Evolutionary conservation across 129 eudicot genomes (phyloP).

Genomic region (Chrysanthemum makinoi): DNA sequence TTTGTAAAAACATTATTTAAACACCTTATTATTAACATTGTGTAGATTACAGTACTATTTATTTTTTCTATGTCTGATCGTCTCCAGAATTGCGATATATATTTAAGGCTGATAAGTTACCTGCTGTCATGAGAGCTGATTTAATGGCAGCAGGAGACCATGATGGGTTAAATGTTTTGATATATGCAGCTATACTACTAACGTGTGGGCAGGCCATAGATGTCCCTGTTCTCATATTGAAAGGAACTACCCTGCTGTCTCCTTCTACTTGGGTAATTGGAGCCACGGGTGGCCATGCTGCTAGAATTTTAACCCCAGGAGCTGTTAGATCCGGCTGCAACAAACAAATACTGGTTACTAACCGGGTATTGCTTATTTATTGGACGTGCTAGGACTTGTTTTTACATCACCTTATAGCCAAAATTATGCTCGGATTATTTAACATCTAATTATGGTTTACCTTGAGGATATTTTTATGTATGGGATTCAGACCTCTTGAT

Average conservation of each 20-base stretch:
- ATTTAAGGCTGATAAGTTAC: neutral
- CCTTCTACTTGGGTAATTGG: neutral
- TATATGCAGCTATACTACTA: constrained; percentile 34
- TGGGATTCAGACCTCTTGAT: constrained; percentile 29
- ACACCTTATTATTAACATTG: neutral
- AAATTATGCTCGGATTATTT: no score
- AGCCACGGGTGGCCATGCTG: constrained; percentile 29
- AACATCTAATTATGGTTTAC: constrained; percentile 16
- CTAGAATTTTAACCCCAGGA: constrained; percentile 33
- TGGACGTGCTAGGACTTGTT: neutral
- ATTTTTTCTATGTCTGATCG: neutral
- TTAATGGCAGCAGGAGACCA: constrained; percentile 38
- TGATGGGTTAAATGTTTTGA: constrained; percentile 27
- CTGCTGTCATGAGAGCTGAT: constrained; percentile 38
- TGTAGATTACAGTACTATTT: neutral
- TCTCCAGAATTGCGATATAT: no score
- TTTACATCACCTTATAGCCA: no score
- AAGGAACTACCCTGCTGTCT: constrained; percentile 17
- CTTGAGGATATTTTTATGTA: constrained; percentile 23
- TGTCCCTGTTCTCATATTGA: constrained; percentile 30
- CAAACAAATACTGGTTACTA: neutral
- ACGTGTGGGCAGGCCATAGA: constrained; percentile 39
- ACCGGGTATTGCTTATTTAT: neutral
- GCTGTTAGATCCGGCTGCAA: constrained; percentile 33
- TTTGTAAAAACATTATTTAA: neutral